These are phyloP conservation scores for Datura wrightii DNA, from an alignment of 257 asterid species.

Conservation along the genomic window DNA sequence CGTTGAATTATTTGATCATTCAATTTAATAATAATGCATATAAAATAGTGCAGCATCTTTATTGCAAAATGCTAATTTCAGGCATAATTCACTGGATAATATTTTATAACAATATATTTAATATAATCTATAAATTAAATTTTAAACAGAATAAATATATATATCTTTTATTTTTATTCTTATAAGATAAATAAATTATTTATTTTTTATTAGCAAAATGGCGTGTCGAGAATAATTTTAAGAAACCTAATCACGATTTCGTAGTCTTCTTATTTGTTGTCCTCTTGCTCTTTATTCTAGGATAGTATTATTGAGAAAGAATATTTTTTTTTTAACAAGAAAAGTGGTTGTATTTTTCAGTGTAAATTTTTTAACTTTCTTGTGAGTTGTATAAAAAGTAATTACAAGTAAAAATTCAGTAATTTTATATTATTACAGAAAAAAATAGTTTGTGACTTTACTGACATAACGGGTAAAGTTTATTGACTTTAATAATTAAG, in stretches of 20 bases:
- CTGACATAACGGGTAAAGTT: background rate
- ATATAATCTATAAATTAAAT: too few relatives aligned
- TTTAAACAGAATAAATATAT: too few relatives aligned
- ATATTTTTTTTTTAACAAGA: too few relatives aligned
- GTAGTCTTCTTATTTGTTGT: background rate
- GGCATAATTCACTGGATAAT: background rate
- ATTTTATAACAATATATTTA: too few relatives aligned
- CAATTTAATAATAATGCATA: background rate
- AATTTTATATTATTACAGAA: too few relatives aligned
- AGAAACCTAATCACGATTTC: background rate
- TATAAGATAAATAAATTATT: too few relatives aligned
- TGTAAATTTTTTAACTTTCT: background rate
- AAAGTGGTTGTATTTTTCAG: background rate
- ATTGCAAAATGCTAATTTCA: background rate
- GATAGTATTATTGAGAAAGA: background rate
- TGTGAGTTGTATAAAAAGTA: background rate
- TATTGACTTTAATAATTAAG: background rate
- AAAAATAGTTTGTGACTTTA: too few relatives aligned
- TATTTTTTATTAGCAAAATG: background rate
- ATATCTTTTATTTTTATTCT: too few relatives aligned
- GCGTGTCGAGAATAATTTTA: background rate
- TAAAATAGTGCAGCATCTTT: background rate
- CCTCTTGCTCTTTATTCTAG: background rate
- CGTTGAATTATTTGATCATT: background rate
- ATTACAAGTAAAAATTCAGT: background rate